Conservation (phyloP, 2,329 filamentous ascomycete genomes). For the Monilinia laxa region DNA sequence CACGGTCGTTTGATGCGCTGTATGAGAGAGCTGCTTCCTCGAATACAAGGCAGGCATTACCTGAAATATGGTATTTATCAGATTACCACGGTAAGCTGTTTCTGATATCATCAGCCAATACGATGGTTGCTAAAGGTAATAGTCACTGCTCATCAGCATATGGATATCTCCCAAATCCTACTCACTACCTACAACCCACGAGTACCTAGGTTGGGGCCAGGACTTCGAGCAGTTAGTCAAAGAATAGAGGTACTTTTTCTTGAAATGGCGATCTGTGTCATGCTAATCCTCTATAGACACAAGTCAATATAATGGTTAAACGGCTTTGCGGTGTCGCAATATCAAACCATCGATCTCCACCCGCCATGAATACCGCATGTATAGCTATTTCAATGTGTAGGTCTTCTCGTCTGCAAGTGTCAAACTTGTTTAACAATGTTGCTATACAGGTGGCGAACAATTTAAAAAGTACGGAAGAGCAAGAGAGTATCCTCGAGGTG, state of each 20-base stretch:
- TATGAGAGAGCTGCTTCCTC: conserved; percentile 25
- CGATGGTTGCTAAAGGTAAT: background rate
- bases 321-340: conserved; percentile 31
- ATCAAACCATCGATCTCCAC: conserved; percentile 29
- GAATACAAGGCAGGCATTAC: conserved; percentile 23
- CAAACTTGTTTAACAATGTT: background rate
- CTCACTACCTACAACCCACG: conserved; percentile 44
- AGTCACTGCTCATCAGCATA: conserved; percentile 45
- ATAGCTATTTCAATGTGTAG: conserved; percentile 40
- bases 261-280: background rate
- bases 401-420: background rate
- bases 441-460: conserved; percentile 34
- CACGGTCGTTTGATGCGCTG: conserved; percentile 31
- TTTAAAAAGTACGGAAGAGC: conserved; percentile 38
- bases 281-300: conserved; percentile 21
- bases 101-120: background rate
- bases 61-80: conserved; percentile 32
- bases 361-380: conserved; percentile 40
- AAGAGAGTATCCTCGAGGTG: conserved; percentile 38
- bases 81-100: conserved; percentile 31
- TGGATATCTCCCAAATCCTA: conserved; percentile 44
- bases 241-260: conserved; percentile 26
- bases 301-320: conserved; percentile 28
- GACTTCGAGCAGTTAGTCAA: conserved; percentile 24
- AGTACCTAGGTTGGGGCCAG: conserved; percentile 30